phyloP scores from a whole-genome alignment of 139 green algal species.

The Tetradesmus lagerheimii region DNA sequence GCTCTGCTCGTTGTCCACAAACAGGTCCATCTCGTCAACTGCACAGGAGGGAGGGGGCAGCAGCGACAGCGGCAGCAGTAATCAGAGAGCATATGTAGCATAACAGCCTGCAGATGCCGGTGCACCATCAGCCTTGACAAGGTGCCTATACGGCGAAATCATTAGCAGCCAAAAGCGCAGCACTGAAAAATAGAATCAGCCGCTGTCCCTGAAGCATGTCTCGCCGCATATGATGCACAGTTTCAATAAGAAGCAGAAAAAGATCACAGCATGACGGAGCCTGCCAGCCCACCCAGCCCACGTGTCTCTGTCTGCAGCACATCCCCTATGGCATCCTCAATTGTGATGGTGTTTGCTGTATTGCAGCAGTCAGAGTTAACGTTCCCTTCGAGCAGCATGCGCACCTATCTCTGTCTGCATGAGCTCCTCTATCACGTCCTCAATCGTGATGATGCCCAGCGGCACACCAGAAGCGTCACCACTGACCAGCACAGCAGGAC shows the following conservation, averaged over 20 bases:
- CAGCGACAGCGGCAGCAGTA: background rate
- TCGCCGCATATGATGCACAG: too few species aligned
- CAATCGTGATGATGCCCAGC: conserved; percentile 76
- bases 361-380: too few species aligned
- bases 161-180: too few species aligned
- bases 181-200: too few species aligned
- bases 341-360: conserved; percentile 80
- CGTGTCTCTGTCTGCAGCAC: conserved; percentile 73
- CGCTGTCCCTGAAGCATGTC: too few species aligned
- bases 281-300: background rate
- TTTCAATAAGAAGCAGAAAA: background rate
- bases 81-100: conserved; percentile 74
- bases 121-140: background rate
- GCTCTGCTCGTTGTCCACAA: conserved; percentile 74
- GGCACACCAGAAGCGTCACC: conserved; percentile 31
- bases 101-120: conserved; percentile 78
- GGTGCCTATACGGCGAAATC: too few species aligned
- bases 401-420: conserved; percentile 69
- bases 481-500: background rate
- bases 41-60: background rate
- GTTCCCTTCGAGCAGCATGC: too few species aligned
- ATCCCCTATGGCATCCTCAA: conserved; percentile 80
- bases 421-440: conserved; percentile 80
- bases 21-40: conserved; percentile 80
- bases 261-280: too few species aligned